These are phyloP conservation scores for Calonectria pauciramosa DNA, from an alignment of 2,329 filamentous ascomycete genomes.

Conservation along the genomic window DNA sequence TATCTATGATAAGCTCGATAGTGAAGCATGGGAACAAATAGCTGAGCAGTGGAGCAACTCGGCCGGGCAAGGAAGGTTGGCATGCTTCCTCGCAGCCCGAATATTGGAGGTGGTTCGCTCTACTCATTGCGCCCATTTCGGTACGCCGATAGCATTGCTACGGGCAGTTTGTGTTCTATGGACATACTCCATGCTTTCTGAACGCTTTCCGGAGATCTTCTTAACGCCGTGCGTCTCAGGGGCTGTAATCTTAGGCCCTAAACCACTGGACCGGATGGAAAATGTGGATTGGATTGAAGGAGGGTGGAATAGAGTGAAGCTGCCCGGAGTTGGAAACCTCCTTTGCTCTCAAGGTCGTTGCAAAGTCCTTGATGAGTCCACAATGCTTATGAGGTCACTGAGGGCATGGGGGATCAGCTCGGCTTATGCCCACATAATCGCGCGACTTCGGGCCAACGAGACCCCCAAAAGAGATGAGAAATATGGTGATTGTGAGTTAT, in stretches of 20 bases:
- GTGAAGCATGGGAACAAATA: background rate
- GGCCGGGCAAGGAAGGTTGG: constrained; percentile 21
- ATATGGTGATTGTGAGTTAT: background rate
- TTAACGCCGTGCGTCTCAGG: background rate
- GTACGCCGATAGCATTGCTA: background rate
- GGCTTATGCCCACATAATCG: background rate
- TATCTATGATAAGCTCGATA: constrained; percentile 25
- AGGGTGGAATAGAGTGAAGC: background rate
- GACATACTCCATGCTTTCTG: background rate
- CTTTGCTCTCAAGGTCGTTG: background rate
- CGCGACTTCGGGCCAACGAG: background rate
- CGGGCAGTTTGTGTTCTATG: background rate
- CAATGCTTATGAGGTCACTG: background rate
- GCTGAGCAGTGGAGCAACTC: constrained; percentile 1
- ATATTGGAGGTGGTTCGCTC: constrained; percentile 21
- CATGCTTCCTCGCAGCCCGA: constrained; percentile 26
- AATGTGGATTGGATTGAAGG: background rate
- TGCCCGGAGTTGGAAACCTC: background rate
- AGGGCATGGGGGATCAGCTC: constrained; percentile 9
- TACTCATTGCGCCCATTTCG: constrained; percentile 25
- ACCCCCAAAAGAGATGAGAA: background rate
- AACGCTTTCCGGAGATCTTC: background rate
- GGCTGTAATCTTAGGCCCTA: background rate
- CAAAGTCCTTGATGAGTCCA: background rate
- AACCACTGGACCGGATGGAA: background rate